Conservation (phyloP, 2,329 filamentous ascomycete species). For the Whalleya microplaca region DNA sequence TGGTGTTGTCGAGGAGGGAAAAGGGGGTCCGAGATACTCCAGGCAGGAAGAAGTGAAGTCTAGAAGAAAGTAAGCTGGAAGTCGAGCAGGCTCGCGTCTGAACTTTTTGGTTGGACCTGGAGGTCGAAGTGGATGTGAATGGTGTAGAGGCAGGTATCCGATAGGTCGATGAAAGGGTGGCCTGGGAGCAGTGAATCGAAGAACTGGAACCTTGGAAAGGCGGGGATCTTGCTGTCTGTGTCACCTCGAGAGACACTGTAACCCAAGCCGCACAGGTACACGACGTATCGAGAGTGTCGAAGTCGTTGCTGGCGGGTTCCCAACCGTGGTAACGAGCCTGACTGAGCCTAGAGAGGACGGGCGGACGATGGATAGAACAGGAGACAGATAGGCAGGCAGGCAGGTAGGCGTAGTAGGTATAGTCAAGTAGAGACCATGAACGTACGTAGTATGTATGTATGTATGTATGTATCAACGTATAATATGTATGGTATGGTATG, state of each 20-base stretch:
- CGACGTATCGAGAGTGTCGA: slow-evolving; percentile 7
- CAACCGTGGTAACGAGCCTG: background rate
- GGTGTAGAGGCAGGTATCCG: slow-evolving; percentile 40
- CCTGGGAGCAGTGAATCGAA: slow-evolving; percentile 29
- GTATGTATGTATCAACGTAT: background rate
- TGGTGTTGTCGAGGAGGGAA: slow-evolving; percentile 21
- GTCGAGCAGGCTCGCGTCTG: slow-evolving; percentile 23
- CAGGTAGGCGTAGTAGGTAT: too few relatives aligned
- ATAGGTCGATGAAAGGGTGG: slow-evolving; percentile 32
- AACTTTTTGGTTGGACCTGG: slow-evolving; percentile 26
- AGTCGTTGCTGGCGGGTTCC: background rate
- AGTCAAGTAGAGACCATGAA: background rate
- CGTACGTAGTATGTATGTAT: background rate
- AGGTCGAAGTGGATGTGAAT: slow-evolving; percentile 35
- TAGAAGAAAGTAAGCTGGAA: slow-evolving; percentile 29
- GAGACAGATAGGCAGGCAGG: too few relatives aligned
- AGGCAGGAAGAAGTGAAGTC: slow-evolving; percentile 34
- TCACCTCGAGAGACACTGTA: slow-evolving; percentile 25
- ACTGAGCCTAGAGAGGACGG: too few relatives aligned
- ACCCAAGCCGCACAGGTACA: slow-evolving; percentile 21
- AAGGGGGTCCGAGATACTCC: slow-evolving; percentile 23
- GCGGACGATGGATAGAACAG: background rate
- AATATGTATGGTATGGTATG: background rate
- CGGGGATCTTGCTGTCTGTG: slow-evolving; percentile 23
- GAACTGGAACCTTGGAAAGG: slow-evolving; percentile 35